Evolutionary conservation across 192 early-diverging fungal species (phyloP).

Genomic region (Hyaloraphidium curvatum): DNA sequence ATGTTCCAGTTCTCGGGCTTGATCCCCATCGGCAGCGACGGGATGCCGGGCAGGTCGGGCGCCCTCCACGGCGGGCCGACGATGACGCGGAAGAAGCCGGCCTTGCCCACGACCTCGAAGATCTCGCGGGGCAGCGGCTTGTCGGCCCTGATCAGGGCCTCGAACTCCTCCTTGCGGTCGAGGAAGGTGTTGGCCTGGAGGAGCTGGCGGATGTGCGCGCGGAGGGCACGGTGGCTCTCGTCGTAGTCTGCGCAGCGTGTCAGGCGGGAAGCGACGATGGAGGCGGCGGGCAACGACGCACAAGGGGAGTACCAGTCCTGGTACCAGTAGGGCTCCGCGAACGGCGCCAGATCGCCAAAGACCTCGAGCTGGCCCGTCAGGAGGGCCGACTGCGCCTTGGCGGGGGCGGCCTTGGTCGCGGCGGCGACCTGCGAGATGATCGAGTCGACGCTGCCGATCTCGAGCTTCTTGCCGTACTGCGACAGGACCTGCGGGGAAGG

Average conservation of each 20-base stretch:
- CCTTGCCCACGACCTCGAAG: background rate
- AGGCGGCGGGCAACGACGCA: background rate
- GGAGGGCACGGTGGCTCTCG: background rate
- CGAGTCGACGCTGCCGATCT: background rate
- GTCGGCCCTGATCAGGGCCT: background rate
- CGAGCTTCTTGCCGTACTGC: background rate
- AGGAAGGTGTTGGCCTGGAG: background rate
- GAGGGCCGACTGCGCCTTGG: too few relatives aligned
- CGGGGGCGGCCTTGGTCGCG: background rate
- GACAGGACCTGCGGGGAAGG: background rate
- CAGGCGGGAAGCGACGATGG: background rate
- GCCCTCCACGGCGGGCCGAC: background rate
- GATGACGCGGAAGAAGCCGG: background rate
- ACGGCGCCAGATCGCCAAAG: background rate
- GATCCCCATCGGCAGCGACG: background rate
- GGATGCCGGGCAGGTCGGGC: background rate
- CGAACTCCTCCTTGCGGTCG: background rate
- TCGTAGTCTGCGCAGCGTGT: background rate
- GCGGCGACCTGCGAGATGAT: background rate
- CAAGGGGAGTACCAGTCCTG: background rate
- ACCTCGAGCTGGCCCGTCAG: background rate
- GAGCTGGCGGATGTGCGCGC: background rate
- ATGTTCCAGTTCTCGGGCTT: background rate
- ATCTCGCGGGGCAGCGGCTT: background rate
- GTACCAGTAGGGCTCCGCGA: background rate